Evolutionary conservation across 2,329 filamentous ascomycete genomes (phyloP).

Genomic region (Sporothrix brasiliensis): DNA sequence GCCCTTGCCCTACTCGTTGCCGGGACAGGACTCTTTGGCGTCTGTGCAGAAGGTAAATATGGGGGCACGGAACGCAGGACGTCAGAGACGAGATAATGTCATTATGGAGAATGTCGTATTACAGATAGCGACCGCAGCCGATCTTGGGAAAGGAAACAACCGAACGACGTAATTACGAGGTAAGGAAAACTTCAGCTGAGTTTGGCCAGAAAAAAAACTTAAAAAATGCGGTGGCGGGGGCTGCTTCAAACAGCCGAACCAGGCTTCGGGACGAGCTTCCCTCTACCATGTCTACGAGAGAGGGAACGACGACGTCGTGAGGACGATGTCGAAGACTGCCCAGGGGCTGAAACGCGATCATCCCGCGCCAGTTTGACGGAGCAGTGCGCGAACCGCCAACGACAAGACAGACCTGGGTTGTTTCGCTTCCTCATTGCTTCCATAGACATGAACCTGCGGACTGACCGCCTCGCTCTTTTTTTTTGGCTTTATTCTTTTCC

Average conservation of each 20-base stretch:
- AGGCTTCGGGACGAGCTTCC: neutral
- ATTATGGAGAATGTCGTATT: neutral
- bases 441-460: neutral
- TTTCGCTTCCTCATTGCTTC: neutral
- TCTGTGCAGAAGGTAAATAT: constrained; percentile 18
- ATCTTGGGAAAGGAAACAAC: constrained; percentile 8
- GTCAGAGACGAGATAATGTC: neutral
- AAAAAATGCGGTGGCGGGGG: constrained; percentile 29
- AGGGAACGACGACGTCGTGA: constrained; percentile 5
- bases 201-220: constrained; percentile 11
- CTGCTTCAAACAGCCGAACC: constrained; percentile 16
- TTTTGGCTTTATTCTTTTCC: too few relatives aligned
- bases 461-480: neutral
- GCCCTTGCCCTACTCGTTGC: constrained; percentile 30
- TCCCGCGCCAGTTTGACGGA: constrained; percentile 17
- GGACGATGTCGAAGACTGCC: neutral
- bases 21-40: constrained; percentile 24
- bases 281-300: too few relatives aligned
- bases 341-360: constrained; percentile 28
- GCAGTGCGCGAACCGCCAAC: neutral
- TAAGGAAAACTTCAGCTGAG: constrained; percentile 10
- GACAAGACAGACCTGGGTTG: neutral
- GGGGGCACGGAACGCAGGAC: neutral
- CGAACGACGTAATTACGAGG: neutral
- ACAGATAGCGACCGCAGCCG: neutral